These are phyloP conservation scores for Dictyostelium discoideum DNA, from an alignment of 78 protist genomes.

Conservation along the genomic window DNA sequence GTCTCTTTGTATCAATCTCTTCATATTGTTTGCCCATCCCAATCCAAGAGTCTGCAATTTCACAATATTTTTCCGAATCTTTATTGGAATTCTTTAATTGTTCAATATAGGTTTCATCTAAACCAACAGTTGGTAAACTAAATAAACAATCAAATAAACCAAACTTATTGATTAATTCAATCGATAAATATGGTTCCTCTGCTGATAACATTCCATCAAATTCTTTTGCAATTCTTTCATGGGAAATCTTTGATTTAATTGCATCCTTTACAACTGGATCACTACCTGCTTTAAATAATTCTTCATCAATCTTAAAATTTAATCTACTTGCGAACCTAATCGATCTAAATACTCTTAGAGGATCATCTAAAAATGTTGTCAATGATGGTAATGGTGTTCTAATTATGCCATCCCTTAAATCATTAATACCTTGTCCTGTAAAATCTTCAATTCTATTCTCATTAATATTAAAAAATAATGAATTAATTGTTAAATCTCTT, in stretches of 20 bases:
- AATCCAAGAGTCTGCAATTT: not conserved
- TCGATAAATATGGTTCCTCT: constrained; percentile 30
- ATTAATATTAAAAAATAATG: constrained; percentile 95
- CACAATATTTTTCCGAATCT: not conserved
- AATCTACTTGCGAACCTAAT: constrained; percentile 93
- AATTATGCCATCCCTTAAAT: constrained; percentile 82
- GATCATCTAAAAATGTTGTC: constrained; percentile 96
- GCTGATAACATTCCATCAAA: constrained; percentile 82
- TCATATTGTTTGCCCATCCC: not conserved
- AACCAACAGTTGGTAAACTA: constrained; percentile 23
- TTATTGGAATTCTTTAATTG: not conserved
- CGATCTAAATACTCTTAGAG: constrained; percentile 95
- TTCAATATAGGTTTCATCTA: not conserved
- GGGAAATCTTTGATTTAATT: constrained; percentile 75
- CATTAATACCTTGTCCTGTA: constrained; percentile 89
- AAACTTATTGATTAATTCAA: constrained; percentile 21
- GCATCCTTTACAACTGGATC: constrained; percentile 59
- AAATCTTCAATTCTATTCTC: constrained; percentile 87
- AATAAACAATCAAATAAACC: constrained; percentile 58
- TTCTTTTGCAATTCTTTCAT: constrained; percentile 90
- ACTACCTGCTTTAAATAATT: constrained; percentile 46
- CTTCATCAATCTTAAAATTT: constrained; percentile 73
- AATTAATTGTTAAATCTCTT: constrained; percentile 97
- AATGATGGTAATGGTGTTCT: constrained; percentile 95
- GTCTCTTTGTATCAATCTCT: constrained; percentile 19